Percentiles rank a stretch among this genome's conserved stretches.
phyloP scores from a whole-genome alignment of 2,329 filamentous ascomycete species.

The Trichophyton benhamiae region DNA sequence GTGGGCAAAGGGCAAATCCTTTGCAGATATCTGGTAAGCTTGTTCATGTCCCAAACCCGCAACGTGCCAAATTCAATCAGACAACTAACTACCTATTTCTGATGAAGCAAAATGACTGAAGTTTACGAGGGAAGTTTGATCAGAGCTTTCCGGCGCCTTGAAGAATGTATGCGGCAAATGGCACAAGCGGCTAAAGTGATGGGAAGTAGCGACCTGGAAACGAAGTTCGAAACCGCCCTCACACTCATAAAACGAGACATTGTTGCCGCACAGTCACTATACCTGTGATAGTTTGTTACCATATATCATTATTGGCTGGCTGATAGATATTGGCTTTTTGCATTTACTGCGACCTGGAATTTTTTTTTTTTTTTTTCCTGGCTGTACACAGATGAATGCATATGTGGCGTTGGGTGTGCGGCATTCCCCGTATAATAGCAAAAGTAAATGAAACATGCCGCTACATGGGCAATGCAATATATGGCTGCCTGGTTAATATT shows the following conservation, averaged over 20 bases:
- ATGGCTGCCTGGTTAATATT: no score
- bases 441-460: not conserved
- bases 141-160: conserved; percentile 84
- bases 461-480: not conserved
- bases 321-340: not conserved
- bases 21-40: conserved; percentile 87
- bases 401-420: not conserved
- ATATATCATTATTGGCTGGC: not conserved
- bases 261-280: conserved; percentile 86
- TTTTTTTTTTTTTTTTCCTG: not conserved
- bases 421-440: not conserved
- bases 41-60: not conserved
- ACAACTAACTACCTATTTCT: conserved; percentile 3
- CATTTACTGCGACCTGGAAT: not conserved
- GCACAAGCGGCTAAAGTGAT: conserved; percentile 93
- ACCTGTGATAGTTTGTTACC: conserved; percentile 47
- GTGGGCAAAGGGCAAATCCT: conserved; percentile 82
- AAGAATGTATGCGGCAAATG: conserved; percentile 90
- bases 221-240: conserved; percentile 81
- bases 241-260: conserved; percentile 83
- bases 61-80: not conserved
- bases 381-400: not conserved
- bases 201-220: conserved; percentile 86
- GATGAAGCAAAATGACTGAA: conserved; percentile 87
- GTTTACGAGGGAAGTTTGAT: conserved; percentile 95